Base-by-base conservation (phyloP, 192 early-diverging fungal species). In the Umbelopsis isabellina region DNA sequence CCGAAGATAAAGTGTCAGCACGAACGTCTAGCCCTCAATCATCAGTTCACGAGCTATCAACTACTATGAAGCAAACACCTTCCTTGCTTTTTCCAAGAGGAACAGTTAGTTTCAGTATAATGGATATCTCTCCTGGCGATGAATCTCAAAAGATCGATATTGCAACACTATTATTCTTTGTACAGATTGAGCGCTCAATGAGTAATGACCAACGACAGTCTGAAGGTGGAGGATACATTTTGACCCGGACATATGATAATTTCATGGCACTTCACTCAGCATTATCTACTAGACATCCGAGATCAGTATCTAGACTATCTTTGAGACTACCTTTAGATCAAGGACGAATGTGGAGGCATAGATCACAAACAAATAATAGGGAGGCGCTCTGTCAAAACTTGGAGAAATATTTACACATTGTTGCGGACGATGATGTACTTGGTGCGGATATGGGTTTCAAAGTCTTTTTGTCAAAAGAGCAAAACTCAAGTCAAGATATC, bases 191-290 rank as follows among this genome's bases (percentile, higher is more conserved):
- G 33, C 66, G 78, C n/a, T 71, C 78, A 1, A 66, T 70, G 1
- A 66, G 55, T 3, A 22, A 53, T 13, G 61, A 67, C 0, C 37
- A 47, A 3, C 21, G 53, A 3, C 67, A 66, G 3, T 79, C 78
- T 1, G 78, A 79, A 49, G 78, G 78, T 1, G 78, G 78, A 21
- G 78, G 78, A 0, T 79, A 79, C 51, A 74, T 79, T 0, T 72
- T 79, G 30, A 79, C 78, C 3, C 15, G 78, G 30, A 70, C 65
- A 13, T 79, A 75, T 30, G 33, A 45, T n/a, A 74, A 79, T 49
- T 79, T 79, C 49, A 74, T 72, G 46, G 50, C 49, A 2, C 72
- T 79, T 41, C 73, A 79, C 21, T 27, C 70, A 2, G 58, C 72
- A 6, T 53, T 79, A 8, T 25, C 33, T 15, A 49, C 67, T 11